Evolutionary conservation across 2,329 filamentous ascomycete genomes (phyloP), one percentile per base, ranked within the genome.

Genomic region (Stemphylium beticola): DNA sequence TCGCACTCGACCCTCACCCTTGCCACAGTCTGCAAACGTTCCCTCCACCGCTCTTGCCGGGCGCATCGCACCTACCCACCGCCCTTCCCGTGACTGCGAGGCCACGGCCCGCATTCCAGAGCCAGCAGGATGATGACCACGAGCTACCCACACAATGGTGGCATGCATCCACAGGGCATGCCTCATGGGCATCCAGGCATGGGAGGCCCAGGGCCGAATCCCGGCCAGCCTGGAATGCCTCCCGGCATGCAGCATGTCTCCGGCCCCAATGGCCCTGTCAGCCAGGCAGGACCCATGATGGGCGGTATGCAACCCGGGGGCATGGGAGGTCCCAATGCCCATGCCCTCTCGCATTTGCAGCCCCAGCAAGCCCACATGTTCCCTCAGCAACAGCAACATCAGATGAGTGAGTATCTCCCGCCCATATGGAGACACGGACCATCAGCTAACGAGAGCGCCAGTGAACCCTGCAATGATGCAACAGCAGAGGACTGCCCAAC

Each of bases 221-320:
- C 85, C 48, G 88, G 85, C 64, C 87, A 90, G 71, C 87, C 47
- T n/a, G 52, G 85, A 36, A 88, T 89, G 74, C 82, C 81, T 48
- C 87, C 88, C 61, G 85, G 84, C 64, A 85, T 87, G 76, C 88
- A 90, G 65, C 89, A 84, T 57, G 89, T 89, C 24, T 90, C 89
- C 53, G 88, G 85, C 32, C 88, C 89, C 17, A 87, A 86, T 62
- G 85, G 84, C 57, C 83, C 85, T 72, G 87, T 91, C 62, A 90
- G 86, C 72, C 87, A 90, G 67, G 85, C 84, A 42, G 82, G 82
- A 24, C 83, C 86, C 52, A 85, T 92, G 82, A 91, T 93, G 88
- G 87, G 84, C 6, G 42, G 42, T 53, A 91, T 93, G 86, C 88
- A 89, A 60, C 88, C 87, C 26, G 85, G 42, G 3, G 42, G 88